phyloP scores from a whole-genome alignment of 2,329 filamentous ascomycete species.

The Sporothrix mexicana region DNA sequence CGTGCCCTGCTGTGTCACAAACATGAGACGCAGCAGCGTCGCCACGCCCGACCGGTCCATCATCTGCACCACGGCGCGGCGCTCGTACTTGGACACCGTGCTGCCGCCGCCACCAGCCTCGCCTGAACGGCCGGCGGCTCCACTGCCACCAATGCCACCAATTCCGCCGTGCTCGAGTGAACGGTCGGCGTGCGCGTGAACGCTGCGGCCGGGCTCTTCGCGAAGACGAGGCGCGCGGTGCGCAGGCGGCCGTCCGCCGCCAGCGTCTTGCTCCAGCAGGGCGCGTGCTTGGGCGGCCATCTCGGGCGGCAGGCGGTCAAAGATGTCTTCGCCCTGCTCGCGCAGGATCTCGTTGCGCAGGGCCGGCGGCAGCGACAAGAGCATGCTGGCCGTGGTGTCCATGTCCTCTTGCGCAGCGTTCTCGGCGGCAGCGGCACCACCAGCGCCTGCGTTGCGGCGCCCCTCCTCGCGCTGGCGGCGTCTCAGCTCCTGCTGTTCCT shows the following conservation, averaged over 20 bases:
- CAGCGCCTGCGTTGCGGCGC: constrained; percentile 63
- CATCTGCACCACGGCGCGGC: constrained; percentile 90
- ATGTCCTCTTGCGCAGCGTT: constrained; percentile 67
- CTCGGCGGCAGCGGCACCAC: constrained; percentile 61
- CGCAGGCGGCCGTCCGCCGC: constrained; percentile 28
- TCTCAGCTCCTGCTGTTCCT: constrained; percentile 87
- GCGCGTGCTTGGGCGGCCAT: constrained; percentile 85
- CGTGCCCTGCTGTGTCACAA: constrained; percentile 88
- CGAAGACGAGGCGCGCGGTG: constrained; percentile 43
- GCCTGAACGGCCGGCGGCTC: constrained; percentile 12
- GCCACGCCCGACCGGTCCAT: constrained; percentile 94
- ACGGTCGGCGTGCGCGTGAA: constrained; percentile 4
- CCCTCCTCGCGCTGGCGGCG: constrained; percentile 84
- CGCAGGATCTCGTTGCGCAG: constrained; percentile 86
- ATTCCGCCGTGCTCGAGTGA: neutral
- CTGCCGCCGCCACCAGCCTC: constrained; percentile 1
- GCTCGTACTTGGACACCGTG: constrained; percentile 65
- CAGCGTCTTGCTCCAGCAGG: constrained; percentile 55
- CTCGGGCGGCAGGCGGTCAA: constrained; percentile 82
- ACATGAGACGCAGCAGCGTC: constrained; percentile 97
- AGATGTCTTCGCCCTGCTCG: constrained; percentile 87
- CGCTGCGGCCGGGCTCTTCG: constrained; percentile 36
- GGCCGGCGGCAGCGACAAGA: constrained; percentile 84
- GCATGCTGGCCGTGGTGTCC: constrained; percentile 87
- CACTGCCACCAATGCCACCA: neutral